Conservation (phyloP, 352 stramenopile genomes). For the Phytophthora syringae region DNA sequence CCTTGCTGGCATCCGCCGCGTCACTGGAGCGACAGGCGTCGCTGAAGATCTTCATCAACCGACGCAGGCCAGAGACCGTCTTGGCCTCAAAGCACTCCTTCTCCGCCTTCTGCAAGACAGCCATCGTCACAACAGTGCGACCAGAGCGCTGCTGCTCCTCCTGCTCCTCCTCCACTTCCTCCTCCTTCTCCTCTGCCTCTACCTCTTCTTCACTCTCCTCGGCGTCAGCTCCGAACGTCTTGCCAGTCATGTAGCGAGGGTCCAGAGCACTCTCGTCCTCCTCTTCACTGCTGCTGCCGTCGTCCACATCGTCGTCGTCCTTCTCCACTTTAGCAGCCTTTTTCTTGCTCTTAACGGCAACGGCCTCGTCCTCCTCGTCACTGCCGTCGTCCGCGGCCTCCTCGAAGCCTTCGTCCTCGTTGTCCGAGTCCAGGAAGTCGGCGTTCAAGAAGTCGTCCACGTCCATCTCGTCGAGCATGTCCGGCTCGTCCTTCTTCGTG, state of each 20-base stretch:
- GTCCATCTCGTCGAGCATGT: slow-evolving; percentile 91
- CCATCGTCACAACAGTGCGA: slow-evolving; percentile 79
- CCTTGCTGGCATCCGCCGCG: slow-evolving; percentile 70
- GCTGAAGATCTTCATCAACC: slow-evolving; percentile 94
- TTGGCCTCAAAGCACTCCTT: slow-evolving; percentile 91
- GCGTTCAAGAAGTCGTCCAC: slow-evolving; percentile 88
- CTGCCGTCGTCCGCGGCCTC: slow-evolving; percentile 26
- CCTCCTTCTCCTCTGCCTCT: slow-evolving; percentile 19
- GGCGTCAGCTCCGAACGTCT: slow-evolving; percentile 35
- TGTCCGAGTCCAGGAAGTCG: slow-evolving; percentile 82
- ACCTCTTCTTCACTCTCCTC: slow-evolving; percentile 43
- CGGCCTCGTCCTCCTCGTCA: slow-evolving; percentile 32
- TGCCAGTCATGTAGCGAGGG: slow-evolving; percentile 73
- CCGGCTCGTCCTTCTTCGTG: slow-evolving; percentile 61
- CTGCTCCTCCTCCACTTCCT: slow-evolving; percentile 27
- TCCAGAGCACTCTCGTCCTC: slow-evolving; percentile 84
- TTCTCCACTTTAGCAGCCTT: slow-evolving; percentile 36
- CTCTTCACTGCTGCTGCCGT: slow-evolving; percentile 81
- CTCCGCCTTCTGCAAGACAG: slow-evolving; percentile 79
- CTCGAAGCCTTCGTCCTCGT: slow-evolving; percentile 38
- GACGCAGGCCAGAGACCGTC: slow-evolving; percentile 88
- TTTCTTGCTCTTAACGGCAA: slow-evolving; percentile 7
- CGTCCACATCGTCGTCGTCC: slow-evolving; percentile 52
- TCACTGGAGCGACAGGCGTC: slow-evolving; percentile 94
- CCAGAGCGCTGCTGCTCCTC: slow-evolving; percentile 41